These are phyloP conservation scores for Auxenochlorella pyrenoidosa DNA, from an alignment of 139 green algal genomes.

Conservation along the genomic window DNA sequence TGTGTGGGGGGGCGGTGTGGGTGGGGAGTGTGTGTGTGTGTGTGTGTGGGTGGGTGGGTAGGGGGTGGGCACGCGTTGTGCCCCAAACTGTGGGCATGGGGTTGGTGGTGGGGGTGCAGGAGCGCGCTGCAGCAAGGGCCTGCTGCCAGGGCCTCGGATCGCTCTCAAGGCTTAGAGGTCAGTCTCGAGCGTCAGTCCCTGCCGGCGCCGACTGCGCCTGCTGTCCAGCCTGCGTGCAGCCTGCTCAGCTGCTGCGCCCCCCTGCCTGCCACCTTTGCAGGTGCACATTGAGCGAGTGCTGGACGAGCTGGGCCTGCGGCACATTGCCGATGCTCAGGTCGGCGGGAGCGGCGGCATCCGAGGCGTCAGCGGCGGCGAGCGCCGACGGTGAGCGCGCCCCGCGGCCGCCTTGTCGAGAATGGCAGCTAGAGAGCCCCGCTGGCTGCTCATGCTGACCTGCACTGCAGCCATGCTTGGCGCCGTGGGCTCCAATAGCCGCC, in stretches of 20 bases:
- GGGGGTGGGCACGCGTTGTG: background rate
- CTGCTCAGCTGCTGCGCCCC: slow-evolving; percentile 9
- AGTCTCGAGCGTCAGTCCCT: too few relatives aligned
- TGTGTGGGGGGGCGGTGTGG: background rate
- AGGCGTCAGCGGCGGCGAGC: slow-evolving; percentile 44
- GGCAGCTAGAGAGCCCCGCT: too few relatives aligned
- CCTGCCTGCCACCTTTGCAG: background rate
- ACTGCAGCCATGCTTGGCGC: too few relatives aligned
- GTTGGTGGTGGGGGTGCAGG: too few relatives aligned
- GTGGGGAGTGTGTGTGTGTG: too few relatives aligned
- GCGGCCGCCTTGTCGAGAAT: too few relatives aligned
- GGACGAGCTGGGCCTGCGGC: slow-evolving; percentile 55
- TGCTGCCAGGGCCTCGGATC: too few relatives aligned
- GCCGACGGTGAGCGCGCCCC: slow-evolving; percentile 54
- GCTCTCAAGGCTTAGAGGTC: too few relatives aligned
- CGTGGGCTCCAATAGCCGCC: background rate
- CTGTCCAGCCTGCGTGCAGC: background rate
- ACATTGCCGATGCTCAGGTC: slow-evolving; percentile 57
- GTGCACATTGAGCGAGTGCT: slow-evolving; percentile 55
- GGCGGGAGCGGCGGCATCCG: slow-evolving; percentile 50
- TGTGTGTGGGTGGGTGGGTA: background rate
- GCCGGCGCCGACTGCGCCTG: background rate
- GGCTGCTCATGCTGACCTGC: too few relatives aligned
- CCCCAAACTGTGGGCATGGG: too few relatives aligned
- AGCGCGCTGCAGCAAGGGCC: too few relatives aligned